A percentile compares a stretch with the other conserved stretches of the same genome.
These are phyloP conservation scores for Ogataea corticis DNA, from an alignment of 805 yeast genomes.

Conservation along the genomic window DNA sequence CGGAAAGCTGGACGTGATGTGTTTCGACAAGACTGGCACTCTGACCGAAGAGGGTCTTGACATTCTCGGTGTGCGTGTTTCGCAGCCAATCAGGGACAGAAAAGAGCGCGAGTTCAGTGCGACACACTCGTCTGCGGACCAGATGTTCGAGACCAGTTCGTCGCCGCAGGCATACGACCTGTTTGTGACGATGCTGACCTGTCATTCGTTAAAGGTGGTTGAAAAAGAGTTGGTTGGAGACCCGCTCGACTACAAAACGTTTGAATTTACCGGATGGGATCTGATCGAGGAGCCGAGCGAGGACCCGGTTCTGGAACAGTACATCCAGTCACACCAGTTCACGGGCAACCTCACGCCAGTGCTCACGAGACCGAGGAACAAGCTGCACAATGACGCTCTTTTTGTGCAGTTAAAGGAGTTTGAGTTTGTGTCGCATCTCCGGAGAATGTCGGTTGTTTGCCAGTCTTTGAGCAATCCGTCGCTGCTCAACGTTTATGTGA, in stretches of 20 bases:
- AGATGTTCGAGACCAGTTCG: slow-evolving; percentile 17
- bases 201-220: slow-evolving; percentile 83
- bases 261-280: slow-evolving; percentile 80
- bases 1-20: slow-evolving; percentile 85
- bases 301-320: slow-evolving; percentile 26
- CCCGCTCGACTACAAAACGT: slow-evolving; percentile 92
- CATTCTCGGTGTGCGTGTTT: slow-evolving; percentile 56
- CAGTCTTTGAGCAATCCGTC: slow-evolving; percentile 40
- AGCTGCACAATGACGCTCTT: slow-evolving; percentile 28
- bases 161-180: slow-evolving; percentile 30
- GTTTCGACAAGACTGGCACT: slow-evolving; percentile 98
- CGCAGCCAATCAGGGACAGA: slow-evolving; percentile 34
- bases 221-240: slow-evolving; percentile 88
- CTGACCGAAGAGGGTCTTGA: slow-evolving; percentile 96
- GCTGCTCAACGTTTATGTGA: slow-evolving; percentile 57
- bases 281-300: slow-evolving; percentile 64
- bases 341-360: slow-evolving; percentile 47
- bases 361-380: slow-evolving; percentile 45
- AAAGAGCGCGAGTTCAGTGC: slow-evolving; percentile 29
- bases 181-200: slow-evolving; percentile 60
- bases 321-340: slow-evolving; percentile 30
- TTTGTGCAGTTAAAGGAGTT: slow-evolving; percentile 51
- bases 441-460: slow-evolving; percentile 88
- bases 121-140: slow-evolving; percentile 16
- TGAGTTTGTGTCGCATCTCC: slow-evolving; percentile 80